Base-by-base conservation (phyloP, 768 basidiomycete species). In the Suillus alpinus region DNA sequence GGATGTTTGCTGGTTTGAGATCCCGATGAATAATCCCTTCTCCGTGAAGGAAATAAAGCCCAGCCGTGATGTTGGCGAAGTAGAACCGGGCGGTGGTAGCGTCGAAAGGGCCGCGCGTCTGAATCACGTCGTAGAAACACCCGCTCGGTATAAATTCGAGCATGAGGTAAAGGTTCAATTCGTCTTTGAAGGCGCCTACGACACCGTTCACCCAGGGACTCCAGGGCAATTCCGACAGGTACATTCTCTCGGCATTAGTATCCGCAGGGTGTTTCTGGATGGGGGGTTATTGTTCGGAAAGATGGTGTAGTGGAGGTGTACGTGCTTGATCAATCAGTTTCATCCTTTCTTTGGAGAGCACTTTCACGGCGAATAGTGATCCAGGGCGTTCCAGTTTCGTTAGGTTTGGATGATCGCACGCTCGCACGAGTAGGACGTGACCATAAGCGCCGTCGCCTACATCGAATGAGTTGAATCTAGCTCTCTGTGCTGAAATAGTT, bases 1-100 rank as follows among this genome's bases (percentile, higher is more conserved):
- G 76, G 52, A 87, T 77, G 55, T 86, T 86, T 20, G 78, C 80
- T 2, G 85, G 84, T 65, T 86, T 86, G 20, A 87, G 58, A 65
- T 87, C 84, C 20, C 83, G 77, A 60, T 86, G 84, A 7, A 78
- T 75, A 53, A 85, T 71, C n/a, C 72, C 74, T 9, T 77, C 68
- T 0, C 60, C 59, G 57, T 82, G 78, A 1, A 87, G 67, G 65
- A 81, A 83, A 13, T 77, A 72, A 32, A 87, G 66, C 13, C 75
- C 86, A 46, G 77, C 77, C 12, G 78, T 76, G 44, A 86, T 79
- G 63, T 86, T 86, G 29, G 79, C 73, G 63, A 79, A 81, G 71
- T 85, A 87, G 70, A 88, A 88, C 6, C 74, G 73, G 7, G 76
- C 72, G 0, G 64, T 67, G 2, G 68, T 49, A 7, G 74, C 66